A percentile compares a stretch with the other conserved stretches of the same genome.
These are phyloP conservation scores for Chrysanthemum seticuspe DNA, from an alignment of 129 eudicot species.

Conservation along the genomic window DNA sequence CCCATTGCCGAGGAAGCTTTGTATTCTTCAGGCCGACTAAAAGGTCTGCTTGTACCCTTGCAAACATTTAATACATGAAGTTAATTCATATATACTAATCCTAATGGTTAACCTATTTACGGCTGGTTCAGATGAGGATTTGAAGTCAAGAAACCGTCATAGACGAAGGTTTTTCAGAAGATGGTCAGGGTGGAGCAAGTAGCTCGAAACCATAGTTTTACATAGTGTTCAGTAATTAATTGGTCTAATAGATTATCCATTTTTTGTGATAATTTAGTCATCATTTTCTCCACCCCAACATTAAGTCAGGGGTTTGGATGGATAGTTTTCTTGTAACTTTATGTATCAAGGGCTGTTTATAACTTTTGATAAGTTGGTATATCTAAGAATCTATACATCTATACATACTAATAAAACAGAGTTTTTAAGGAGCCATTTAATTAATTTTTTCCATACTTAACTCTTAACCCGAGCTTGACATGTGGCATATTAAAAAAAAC, in stretches of 20 bases:
- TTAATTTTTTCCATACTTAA: no score
- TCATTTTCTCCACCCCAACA: conserved; percentile 5
- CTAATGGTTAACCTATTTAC: not conserved
- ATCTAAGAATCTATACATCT: no score
- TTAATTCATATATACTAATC: no score
- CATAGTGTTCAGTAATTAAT: not conserved
- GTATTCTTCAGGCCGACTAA: conserved; percentile 69
- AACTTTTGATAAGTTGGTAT: not conserved
- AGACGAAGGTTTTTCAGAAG: conserved; percentile 24
- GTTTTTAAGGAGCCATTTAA: no score
- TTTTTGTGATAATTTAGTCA: not conserved
- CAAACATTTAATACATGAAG: no score
- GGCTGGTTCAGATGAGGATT: conserved; percentile 23
- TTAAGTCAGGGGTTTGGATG: not conserved
- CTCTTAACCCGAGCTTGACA: no score
- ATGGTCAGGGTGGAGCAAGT: conserved; percentile 23
- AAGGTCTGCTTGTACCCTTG: conserved; percentile 36
- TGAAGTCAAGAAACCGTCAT: conserved; percentile 29
- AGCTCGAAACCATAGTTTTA: not conserved
- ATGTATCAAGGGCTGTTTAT: not conserved
- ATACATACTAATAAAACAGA: no score
- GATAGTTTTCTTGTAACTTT: not conserved
- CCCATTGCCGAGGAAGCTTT: conserved; percentile 93
- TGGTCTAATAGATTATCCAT: not conserved
- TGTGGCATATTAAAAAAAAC: no score